Evolutionary conservation across 1,284 basidiomycete genomes (phyloP).

Genomic region (Cutaneotrichosporon cyanovorans): DNA sequence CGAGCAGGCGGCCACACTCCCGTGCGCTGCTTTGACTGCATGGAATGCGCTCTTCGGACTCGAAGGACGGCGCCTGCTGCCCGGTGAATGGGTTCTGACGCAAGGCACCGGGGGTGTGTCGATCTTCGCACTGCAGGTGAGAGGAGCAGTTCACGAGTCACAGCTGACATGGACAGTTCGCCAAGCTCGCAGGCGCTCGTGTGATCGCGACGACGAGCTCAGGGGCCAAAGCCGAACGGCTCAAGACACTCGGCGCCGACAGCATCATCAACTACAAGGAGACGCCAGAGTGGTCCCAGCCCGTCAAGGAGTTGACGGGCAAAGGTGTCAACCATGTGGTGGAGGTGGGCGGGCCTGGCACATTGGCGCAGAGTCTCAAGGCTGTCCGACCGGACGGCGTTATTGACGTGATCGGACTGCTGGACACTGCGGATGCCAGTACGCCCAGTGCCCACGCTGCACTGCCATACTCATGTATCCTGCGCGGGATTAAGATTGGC

Average conservation of each 20-base stretch:
- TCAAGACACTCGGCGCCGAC: conserved; percentile 32
- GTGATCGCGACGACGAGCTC: conserved; percentile 44
- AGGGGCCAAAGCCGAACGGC: conserved; percentile 35
- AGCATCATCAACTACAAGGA: conserved; percentile 28
- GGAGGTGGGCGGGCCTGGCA: conserved; percentile 54
- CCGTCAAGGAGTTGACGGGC: conserved; percentile 26
- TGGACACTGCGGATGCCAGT: not conserved
- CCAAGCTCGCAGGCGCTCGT: conserved; percentile 37
- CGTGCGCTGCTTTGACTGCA: conserved; percentile 44
- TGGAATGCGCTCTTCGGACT: conserved; percentile 46
- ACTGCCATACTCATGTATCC: conserved; percentile 4
- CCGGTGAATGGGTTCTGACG: conserved; percentile 43
- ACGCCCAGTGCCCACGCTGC: conserved; percentile 2
- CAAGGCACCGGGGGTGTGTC: conserved; percentile 47
- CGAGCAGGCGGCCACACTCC: conserved; percentile 41
- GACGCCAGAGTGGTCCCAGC: conserved; percentile 38
- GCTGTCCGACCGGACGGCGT: conserved; percentile 49
- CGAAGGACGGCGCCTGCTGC: conserved; percentile 21
- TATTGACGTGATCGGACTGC: conserved; percentile 48
- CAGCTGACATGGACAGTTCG: conserved; percentile 44
- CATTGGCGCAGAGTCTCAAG: conserved; percentile 49
- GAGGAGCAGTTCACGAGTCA: not conserved
- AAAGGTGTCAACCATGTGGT: conserved; percentile 56
- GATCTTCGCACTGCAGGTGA: conserved; percentile 40
- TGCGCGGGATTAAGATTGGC: conserved; percentile 25